phyloP scores from a whole-genome alignment of 139 green algal genomes.

The Micractinium conductrix region DNA sequence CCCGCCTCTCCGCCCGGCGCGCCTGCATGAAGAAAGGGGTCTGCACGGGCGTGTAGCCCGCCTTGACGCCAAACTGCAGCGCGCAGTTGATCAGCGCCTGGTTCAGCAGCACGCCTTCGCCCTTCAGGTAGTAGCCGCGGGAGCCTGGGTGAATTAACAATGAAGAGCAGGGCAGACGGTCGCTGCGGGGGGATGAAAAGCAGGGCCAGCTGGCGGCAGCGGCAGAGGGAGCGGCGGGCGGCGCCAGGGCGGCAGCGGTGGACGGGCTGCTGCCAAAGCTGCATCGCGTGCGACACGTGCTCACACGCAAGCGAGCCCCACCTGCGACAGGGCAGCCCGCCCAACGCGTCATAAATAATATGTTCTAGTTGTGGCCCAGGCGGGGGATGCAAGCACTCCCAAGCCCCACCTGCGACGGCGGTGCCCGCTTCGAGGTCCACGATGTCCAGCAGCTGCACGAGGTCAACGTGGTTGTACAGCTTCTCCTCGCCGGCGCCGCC shows the following conservation, averaged over 20 bases:
- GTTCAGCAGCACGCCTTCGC: conserved; percentile 96
- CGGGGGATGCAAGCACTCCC: background rate
- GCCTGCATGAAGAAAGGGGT: conserved; percentile 93
- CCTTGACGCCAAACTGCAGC: conserved; percentile 69
- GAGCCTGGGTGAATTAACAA: too few species aligned
- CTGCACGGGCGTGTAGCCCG: conserved; percentile 87
- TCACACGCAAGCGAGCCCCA: too few species aligned
- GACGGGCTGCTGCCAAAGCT: too few species aligned
- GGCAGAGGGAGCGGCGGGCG: background rate
- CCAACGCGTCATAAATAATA: too few species aligned
- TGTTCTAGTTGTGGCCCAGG: too few species aligned
- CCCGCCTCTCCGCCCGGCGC: too few species aligned
- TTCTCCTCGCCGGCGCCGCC: conserved; percentile 57
- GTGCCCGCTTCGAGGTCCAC: conserved; percentile 90
- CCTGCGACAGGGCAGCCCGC: too few species aligned
- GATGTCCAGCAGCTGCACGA: conserved; percentile 93
- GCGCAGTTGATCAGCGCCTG: conserved; percentile 94
- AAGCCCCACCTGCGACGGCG: conserved; percentile 50
- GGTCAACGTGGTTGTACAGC: conserved; percentile 95
- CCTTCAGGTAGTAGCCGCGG: conserved; percentile 94
- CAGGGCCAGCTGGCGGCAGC: background rate
- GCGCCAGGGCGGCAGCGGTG: background rate
- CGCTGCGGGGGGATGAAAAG: too few species aligned
- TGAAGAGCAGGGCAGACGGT: too few species aligned
- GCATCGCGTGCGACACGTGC: too few species aligned